Base-by-base conservation (phyloP, 768 basidiomycete species). In the Leccinellum rugosiceps region DNA sequence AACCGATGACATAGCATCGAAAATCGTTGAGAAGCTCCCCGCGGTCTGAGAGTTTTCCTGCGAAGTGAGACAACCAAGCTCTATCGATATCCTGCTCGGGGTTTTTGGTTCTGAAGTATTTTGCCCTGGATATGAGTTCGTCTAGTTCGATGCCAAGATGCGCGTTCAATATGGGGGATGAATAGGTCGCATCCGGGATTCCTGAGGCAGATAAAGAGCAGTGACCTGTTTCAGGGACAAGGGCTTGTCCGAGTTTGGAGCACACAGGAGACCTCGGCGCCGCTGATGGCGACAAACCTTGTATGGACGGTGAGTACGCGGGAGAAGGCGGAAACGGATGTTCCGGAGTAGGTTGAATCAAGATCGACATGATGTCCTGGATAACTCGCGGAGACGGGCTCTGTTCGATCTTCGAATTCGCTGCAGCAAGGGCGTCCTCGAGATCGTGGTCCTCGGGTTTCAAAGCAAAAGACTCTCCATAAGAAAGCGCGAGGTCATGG, bases 1-100 rank as follows among this genome's bases (percentile, higher is more conserved):
- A 90, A 8, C 84, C 87, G 21, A 75, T 62, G 43, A 90, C 73
- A 63, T 90, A 90, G 63, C 88, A 90, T 35, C 87, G 78, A 62
- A 81, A 89, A 43, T 87, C 82, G 10, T 78, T 74, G 19, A 85
- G 67, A 11, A 81, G 75, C 63, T 84, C 80, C 7, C 87, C 88
- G 34, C 75, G 74, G 17, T 72, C 68, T 8, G 86, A 82, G 34
- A 90, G 72, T 61, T 83, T 84, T 30, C 88, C 88, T 15, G 85
- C 86, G 67, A 87, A 90, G 28, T 78, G 79, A 46, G 83, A 77
- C 50, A 90, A 71, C 85, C 87, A 90, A 14, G 71, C 70, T 65
- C 83, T 83, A 66, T 87, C 84, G 56, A 87, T 81, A n/a, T 82
- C 81, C 49, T 74, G 67, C 23, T 80, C 81, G 55, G 83, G 81